Conservation (phyloP, 108 stramenopile genomes). For the Pseudonitzschia delicatissima region DNA sequence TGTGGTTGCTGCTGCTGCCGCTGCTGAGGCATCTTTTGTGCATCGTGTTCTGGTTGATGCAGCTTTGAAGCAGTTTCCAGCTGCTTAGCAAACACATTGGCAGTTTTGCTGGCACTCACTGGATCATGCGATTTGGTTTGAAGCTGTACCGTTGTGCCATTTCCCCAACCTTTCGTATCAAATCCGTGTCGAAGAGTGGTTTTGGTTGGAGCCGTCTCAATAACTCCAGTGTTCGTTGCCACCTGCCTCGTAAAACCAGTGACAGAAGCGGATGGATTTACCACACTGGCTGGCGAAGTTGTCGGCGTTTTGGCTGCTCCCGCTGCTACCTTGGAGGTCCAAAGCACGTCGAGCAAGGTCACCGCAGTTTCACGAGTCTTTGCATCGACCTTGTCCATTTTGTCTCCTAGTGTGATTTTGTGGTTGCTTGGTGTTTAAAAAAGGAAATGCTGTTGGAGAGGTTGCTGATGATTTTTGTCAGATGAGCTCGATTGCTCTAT, state of each 20-base stretch:
- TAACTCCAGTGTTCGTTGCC: no score
- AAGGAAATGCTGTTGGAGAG: no score
- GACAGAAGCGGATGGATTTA: no score
- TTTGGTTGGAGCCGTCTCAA: not conserved
- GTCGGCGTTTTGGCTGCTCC: not conserved
- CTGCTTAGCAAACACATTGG: not conserved
- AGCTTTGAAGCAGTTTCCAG: not conserved
- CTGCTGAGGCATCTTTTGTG: not conserved
- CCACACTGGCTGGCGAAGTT: no score
- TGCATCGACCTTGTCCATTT: conserved; percentile 1
- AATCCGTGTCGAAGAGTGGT: conserved; percentile 9
- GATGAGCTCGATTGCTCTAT: no score
- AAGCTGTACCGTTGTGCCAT: not conserved
- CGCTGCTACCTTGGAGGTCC: not conserved
- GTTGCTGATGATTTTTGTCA: no score
- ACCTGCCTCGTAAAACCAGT: no score
- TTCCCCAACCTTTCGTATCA: conserved; percentile 5
- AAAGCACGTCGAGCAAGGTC: not conserved
- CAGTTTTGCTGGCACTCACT: no score
- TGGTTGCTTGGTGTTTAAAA: no score
- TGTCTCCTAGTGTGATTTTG: no score
- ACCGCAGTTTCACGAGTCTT: conserved; percentile 5
- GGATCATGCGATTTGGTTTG: no score
- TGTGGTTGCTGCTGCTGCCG: not conserved
- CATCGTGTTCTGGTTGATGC: not conserved